Base-by-base conservation (phyloP, 768 basidiomycete genomes). In the Gymnopilus dilepis region DNA sequence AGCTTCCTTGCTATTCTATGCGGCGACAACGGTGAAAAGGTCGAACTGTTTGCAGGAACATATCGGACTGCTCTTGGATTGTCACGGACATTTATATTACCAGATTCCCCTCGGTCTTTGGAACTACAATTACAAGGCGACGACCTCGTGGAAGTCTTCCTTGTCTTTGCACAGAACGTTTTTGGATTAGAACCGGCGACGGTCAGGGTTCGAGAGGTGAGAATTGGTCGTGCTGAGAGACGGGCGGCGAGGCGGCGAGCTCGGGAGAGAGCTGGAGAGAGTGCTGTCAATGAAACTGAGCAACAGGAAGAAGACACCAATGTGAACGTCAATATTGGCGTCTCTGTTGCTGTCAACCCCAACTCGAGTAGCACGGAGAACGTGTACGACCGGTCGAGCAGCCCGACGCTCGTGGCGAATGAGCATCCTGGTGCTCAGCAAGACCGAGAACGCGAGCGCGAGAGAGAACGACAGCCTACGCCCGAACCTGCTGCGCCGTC, bases 1-100 rank as follows among this genome's bases (percentile, higher is more conserved):
- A 95, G 93, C 73, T 97, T 96, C 78, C 83, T 97, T 22, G 94
- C 95, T 8, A 95, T 96, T 68, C 83, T 97, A 0, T 96, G 95
- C 65, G 94, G 94, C 19, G 95, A 96, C 33, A 90, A 87, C 65
- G 95, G 93, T 15, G 94, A 96, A 78, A 94, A 95, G 69, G 94
- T 97, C 48, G 94, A 97, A 69, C 79, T 97, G 11, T 97, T 96
- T 73, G 94, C 95, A 40, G 94, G 95, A 26, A 94, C 94, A 11
- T 92, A 92, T 66, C 83, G 90, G 56, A 92, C 92, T n/a, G 93
- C 94, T 5, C 84, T 96, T 13, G 91, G 91, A 0, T 82, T 96
- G 33, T 95, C 94, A n/a, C 85, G 94, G 43, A 96, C 94, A 1
- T 96, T 96, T 72, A 95, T 96, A 64, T 79, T 96, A 37, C 94